phyloP scores from a whole-genome alignment of 2,329 filamentous ascomycete species.

The Verticillium albo-atrum region DNA sequence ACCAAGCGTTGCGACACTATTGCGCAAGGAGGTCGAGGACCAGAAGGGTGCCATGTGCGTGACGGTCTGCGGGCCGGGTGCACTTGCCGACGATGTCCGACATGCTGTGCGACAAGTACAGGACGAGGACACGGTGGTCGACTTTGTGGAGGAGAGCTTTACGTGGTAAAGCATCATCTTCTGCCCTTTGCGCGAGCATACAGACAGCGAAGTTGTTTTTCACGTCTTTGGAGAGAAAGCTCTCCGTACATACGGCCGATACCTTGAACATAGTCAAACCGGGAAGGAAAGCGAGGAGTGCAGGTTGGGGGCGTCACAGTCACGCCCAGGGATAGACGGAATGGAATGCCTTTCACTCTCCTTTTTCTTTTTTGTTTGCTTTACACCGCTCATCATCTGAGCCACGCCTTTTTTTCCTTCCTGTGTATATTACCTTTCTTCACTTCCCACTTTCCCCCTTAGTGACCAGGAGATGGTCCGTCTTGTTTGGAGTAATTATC shows the following conservation, averaged over 20 bases:
- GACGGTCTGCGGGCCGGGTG: slow-evolving; percentile 72
- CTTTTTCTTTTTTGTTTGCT: background rate
- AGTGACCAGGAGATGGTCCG: background rate
- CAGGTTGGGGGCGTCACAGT: background rate
- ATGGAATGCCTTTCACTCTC: background rate
- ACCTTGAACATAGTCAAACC: background rate
- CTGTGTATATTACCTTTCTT: background rate
- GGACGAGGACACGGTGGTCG: slow-evolving; percentile 56
- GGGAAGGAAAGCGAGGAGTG: background rate
- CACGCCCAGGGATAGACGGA: background rate
- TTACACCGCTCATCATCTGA: background rate
- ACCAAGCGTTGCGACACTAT: slow-evolving; percentile 74
- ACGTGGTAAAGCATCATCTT: slow-evolving; percentile 43
- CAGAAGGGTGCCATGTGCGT: slow-evolving; percentile 88
- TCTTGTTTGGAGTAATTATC: background rate
- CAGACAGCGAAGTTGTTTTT: background rate
- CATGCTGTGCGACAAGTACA: slow-evolving; percentile 61
- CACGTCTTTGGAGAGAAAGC: background rate
- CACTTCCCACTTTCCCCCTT: background rate
- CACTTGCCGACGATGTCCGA: slow-evolving; percentile 71
- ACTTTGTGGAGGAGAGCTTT: slow-evolving; percentile 77
- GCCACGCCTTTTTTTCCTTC: background rate
- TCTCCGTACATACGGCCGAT: background rate
- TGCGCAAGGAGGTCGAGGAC: slow-evolving; percentile 75
- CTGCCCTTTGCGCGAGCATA: background rate